A percentile compares a stretch with the other conserved stretches of the same genome.
phyloP scores from a whole-genome alignment of 2,329 filamentous ascomycete species.

The Colletotrichum limetticola region DNA sequence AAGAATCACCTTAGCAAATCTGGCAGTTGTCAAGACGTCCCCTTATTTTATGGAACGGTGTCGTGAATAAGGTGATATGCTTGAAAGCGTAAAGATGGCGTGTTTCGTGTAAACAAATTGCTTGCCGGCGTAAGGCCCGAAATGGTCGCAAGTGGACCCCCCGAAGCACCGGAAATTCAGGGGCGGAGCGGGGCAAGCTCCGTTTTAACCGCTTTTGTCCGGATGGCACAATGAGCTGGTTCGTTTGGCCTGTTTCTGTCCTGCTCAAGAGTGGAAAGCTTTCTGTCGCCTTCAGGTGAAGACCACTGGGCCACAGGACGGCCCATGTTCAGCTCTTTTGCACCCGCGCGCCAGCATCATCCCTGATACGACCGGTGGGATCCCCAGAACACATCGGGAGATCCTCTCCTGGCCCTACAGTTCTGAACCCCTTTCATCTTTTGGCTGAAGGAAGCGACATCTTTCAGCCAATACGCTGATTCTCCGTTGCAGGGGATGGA shows the following conservation, averaged over 20 bases:
- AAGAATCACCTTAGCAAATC: not conserved
- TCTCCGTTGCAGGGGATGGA: not conserved
- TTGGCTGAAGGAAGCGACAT: slow-evolving; percentile 21
- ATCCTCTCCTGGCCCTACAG: slow-evolving; percentile 3
- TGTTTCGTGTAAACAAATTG: slow-evolving; percentile 22
- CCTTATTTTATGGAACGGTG: not conserved
- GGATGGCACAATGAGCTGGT: slow-evolving; percentile 15
- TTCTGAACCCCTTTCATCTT: not conserved
- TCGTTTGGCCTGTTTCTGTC: not conserved
- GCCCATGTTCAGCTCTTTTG: not conserved
- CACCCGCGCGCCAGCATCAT: slow-evolving; percentile 13
- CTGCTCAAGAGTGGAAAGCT: not conserved
- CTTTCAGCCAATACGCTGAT: not conserved
- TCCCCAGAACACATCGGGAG: slow-evolving; percentile 10
- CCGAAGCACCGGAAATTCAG: slow-evolving; percentile 6
- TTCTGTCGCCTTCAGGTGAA: not conserved
- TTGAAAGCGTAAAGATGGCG: slow-evolving; percentile 15
- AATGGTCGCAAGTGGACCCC: not conserved
- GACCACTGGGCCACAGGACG: not conserved
- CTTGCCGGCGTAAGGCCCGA: not conserved
- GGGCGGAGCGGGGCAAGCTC: slow-evolving; percentile 14
- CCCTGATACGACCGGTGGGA: not conserved
- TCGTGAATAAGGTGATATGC: slow-evolving; percentile 15
- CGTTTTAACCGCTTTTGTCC: slow-evolving; percentile 4
- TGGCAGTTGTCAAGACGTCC: not conserved